Evolutionary conservation across 2,329 filamentous ascomycete species (phyloP).

Genomic region (Akanthomyces uredinophilus): DNA sequence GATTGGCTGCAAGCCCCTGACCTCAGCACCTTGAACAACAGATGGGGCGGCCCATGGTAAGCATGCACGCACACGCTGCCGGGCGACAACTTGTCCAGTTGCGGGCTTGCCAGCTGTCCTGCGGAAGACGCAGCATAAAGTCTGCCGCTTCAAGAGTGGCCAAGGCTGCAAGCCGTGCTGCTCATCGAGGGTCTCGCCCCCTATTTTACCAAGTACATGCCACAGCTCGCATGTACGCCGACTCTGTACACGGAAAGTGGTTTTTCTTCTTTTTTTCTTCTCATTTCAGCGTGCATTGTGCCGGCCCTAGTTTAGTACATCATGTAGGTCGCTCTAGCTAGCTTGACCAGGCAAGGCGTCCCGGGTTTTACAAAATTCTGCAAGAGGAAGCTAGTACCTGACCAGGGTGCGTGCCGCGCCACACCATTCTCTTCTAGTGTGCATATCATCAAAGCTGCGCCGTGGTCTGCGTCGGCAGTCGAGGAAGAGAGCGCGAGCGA

Average conservation of each 20-base stretch:
- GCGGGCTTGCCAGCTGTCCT: not conserved
- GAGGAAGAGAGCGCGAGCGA: not conserved
- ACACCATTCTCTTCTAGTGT: not conserved
- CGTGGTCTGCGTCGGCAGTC: not conserved
- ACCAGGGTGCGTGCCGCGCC: not conserved
- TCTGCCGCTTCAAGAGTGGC: too few species aligned
- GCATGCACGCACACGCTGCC: not conserved
- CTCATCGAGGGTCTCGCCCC: too few species aligned
- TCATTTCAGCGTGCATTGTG: not conserved
- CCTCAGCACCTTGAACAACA: not conserved
- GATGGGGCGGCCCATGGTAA: not conserved
- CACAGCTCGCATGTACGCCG: too few species aligned
- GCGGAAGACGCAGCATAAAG: not conserved
- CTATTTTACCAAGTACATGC: too few species aligned
- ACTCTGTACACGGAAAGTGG: too few species aligned
- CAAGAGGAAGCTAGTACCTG: not conserved
- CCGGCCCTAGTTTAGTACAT: not conserved
- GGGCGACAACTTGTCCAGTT: not conserved
- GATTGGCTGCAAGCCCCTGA: not conserved
- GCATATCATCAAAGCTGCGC: not conserved
- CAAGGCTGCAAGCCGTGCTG: too few species aligned
- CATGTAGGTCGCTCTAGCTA: not conserved
- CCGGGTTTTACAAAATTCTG: not conserved
- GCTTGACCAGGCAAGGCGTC: not conserved
- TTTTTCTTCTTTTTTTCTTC: too few species aligned